Conservation (phyloP, 441 rosid genomes). For the Adansonia grandidieri region DNA sequence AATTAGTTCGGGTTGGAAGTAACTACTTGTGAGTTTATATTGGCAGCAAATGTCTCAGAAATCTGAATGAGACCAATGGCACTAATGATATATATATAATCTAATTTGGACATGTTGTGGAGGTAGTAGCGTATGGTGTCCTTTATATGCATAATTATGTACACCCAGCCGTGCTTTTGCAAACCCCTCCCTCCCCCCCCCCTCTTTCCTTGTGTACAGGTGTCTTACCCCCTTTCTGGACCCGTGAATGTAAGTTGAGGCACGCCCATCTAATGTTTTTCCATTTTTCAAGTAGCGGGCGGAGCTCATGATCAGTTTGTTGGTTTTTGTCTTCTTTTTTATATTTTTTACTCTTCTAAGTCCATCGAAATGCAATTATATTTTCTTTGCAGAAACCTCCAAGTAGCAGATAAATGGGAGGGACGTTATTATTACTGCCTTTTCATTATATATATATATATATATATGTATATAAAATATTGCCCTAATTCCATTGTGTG, state of each 20-base stretch:
- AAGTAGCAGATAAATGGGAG: too few relatives aligned
- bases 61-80: slow-evolving; percentile 23
- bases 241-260: slow-evolving; percentile 22
- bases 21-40: slow-evolving; percentile 26
- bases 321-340: neutral
- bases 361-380: too few relatives aligned
- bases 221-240: neutral
- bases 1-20: slow-evolving; percentile 27
- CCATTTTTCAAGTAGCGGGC: neutral
- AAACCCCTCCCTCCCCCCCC: neutral
- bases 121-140: slow-evolving; percentile 34
- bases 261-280: neutral
- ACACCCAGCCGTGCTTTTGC: slow-evolving; percentile 4
- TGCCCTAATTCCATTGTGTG: too few relatives aligned
- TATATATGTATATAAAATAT: too few relatives aligned
- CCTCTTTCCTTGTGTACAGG: neutral
- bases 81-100: slow-evolving; percentile 20
- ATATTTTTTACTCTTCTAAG: too few relatives aligned
- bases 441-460: too few relatives aligned
- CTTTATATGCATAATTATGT: slow-evolving; percentile 35
- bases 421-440: too few relatives aligned
- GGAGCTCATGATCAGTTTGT: neutral
- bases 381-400: too few relatives aligned
- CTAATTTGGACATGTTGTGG: slow-evolving; percentile 46
- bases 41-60: neutral